A percentile compares a stretch with the other conserved stretches of the same genome.
phyloP scores from a whole-genome alignment of 352 stramenopile genomes.

The Globisporangium paddicum region DNA sequence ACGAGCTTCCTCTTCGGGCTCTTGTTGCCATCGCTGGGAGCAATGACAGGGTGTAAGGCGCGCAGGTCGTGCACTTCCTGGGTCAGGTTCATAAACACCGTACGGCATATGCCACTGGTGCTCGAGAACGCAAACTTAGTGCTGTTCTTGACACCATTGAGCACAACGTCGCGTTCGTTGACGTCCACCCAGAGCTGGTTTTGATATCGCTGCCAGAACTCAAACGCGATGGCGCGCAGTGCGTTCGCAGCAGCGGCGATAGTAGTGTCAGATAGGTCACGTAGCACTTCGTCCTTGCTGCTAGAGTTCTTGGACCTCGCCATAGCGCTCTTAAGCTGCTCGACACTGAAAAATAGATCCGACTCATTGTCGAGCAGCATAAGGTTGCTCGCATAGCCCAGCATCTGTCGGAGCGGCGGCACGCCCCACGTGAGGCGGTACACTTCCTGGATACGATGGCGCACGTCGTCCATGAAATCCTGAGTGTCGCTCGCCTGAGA shows the following conservation, averaged over 20 bases:
- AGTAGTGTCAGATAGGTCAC: slow-evolving; percentile 7
- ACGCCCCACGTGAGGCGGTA: slow-evolving; percentile 60
- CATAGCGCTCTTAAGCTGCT: slow-evolving; percentile 11
- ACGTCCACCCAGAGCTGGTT: slow-evolving; percentile 72
- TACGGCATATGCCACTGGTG: slow-evolving; percentile 45
- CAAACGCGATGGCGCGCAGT: slow-evolving; percentile 41
- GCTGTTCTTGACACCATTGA: slow-evolving; percentile 40
- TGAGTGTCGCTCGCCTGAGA: not conserved
- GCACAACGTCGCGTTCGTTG: slow-evolving; percentile 51
- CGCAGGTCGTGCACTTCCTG: slow-evolving; percentile 38
- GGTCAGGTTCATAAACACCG: slow-evolving; percentile 53
- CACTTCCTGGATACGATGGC: slow-evolving; percentile 60
- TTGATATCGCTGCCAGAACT: slow-evolving; percentile 75
- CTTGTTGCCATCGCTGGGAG: not conserved
- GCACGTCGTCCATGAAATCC: slow-evolving; percentile 18
- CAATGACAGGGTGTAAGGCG: not conserved
- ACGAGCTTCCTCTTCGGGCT: slow-evolving; percentile 7
- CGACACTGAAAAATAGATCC: slow-evolving; percentile 56
- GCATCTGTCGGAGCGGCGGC: slow-evolving; percentile 36
- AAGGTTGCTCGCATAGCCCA: slow-evolving; percentile 50
- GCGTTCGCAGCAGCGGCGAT: slow-evolving; percentile 22
- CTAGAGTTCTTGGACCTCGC: not conserved
- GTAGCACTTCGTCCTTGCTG: not conserved
- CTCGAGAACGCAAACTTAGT: slow-evolving; percentile 42
- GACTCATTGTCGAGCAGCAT: slow-evolving; percentile 60